phyloP scores from a whole-genome alignment of 371 early-diverging fungal species.

The Haplosporangium sp. region DNA sequence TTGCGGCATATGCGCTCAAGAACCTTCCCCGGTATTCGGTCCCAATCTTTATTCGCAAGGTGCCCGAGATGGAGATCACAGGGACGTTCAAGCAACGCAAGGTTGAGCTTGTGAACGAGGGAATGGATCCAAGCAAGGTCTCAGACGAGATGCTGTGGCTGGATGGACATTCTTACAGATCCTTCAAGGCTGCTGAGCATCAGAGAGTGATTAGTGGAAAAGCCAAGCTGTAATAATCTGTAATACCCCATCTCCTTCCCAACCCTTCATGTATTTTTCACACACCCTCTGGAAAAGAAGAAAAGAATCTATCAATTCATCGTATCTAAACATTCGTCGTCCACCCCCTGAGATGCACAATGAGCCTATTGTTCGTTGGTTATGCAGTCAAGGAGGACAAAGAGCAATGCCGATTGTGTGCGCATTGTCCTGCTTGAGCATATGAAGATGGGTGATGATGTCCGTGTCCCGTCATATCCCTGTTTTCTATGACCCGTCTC shows the following conservation, averaged over 20 bases:
- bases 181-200: conserved; percentile 53
- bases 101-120: conserved; percentile 60
- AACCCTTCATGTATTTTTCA: not conserved
- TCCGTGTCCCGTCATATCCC: too few relatives aligned
- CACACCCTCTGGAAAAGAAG: not conserved
- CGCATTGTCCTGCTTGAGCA: too few relatives aligned
- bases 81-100: conserved; percentile 70
- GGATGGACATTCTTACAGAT: conserved; percentile 58
- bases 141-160: conserved; percentile 62
- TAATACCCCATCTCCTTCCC: not conserved
- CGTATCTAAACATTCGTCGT: too few relatives aligned
- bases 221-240: conserved; percentile 29
- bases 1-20: conserved; percentile 51
- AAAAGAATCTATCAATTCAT: too few relatives aligned
- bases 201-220: conserved; percentile 30
- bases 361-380: too few relatives aligned
- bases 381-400: too few relatives aligned
- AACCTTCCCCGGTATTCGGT: conserved; percentile 71
- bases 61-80: conserved; percentile 61
- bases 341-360: too few relatives aligned
- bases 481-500: too few relatives aligned
- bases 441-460: too few relatives aligned
- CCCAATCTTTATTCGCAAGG: conserved; percentile 68
- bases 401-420: too few relatives aligned
- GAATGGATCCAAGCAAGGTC: conserved; percentile 54